Conservation (phyloP, 768 basidiomycete species). For the Suillus brevipes region DNA sequence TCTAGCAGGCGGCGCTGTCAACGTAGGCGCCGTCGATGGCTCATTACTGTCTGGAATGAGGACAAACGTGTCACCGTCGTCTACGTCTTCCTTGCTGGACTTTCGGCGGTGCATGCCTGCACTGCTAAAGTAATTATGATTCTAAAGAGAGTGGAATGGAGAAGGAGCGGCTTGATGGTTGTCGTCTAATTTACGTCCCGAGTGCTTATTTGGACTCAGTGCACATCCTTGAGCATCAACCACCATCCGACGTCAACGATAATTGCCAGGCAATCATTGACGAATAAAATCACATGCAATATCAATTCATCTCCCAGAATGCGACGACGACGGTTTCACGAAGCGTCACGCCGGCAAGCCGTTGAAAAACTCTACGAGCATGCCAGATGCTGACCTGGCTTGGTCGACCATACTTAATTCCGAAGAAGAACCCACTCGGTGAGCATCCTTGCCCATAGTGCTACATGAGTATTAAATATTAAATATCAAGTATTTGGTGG, state of each 20-base stretch:
- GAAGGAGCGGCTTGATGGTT: constrained; percentile 4
- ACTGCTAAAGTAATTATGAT: not conserved
- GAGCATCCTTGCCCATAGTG: too few relatives aligned
- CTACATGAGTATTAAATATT: too few relatives aligned
- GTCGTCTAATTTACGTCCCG: not conserved
- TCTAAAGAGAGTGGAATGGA: constrained; percentile 3
- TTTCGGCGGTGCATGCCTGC: constrained; percentile 42
- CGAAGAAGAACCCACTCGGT: not conserved
- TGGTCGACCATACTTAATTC: too few relatives aligned
- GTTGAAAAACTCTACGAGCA: too few relatives aligned
- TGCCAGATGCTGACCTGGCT: too few relatives aligned
- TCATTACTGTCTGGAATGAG: constrained; percentile 4
- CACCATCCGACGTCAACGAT: not conserved
- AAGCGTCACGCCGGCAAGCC: too few relatives aligned
- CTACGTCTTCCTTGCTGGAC: constrained; percentile 42
- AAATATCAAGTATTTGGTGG: too few relatives aligned
- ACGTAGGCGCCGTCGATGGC: constrained; percentile 10
- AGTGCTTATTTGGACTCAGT: not conserved
- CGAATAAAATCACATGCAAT: too few relatives aligned
- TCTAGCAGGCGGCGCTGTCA: constrained; percentile 18
- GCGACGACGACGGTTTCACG: not conserved
- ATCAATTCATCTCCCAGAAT: not conserved
- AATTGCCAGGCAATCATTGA: too few relatives aligned
- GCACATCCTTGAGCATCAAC: not conserved
- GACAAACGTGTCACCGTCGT: constrained; percentile 21